Base-by-base conservation (phyloP, 1,284 basidiomycete species). In the Irpex rosettiformis region DNA sequence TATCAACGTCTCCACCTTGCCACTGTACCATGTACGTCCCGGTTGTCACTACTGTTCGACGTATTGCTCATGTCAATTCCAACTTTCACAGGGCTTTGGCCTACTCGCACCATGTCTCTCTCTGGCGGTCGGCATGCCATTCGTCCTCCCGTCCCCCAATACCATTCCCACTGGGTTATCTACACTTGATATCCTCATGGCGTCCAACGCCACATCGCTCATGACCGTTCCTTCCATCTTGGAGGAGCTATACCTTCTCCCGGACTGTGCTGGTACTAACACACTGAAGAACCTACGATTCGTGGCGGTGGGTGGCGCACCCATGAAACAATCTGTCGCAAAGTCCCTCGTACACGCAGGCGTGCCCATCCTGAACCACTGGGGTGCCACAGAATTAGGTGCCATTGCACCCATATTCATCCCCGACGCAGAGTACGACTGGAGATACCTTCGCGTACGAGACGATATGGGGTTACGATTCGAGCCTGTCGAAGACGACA, bases 201-300 rank as follows among this genome's bases (percentile, higher is more conserved):
- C 64, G 1, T 69, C 62, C 8, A 62, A 67, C 1, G 73, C 73
- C 3, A 64, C 68, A 3, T 73, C 67, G 45, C 61, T 75, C 61
- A 64, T 75, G 21, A 69, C 73, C 1, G 74, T 76, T 1, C 75
- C 75, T 0, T 76, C 74, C 6, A 72, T 75, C 52, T 60, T 76
- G 21, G 73, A 76, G 56, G 73, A 75, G 42, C 68, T 75, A 7
- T 52, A 69, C 37, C 58, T 63, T 2, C 58, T 71, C n/a, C 61
- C 66, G 7, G 65, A 60, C 11, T 61, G 53, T 5, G 61, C 59
- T 3, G 72, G 70, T 8, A 53, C 74, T 6, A 61, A 68, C 11
- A 67, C 66, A 1, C 62, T 75, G 27, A 66, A 61, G 55, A 60
- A 56, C 6, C 65, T 75, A 13, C 69, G 72, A 25, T 69, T 75